Evolutionary conservation across 1,284 basidiomycete genomes (phyloP).

Genomic region (Cutaneotrichosporon mucoides): DNA sequence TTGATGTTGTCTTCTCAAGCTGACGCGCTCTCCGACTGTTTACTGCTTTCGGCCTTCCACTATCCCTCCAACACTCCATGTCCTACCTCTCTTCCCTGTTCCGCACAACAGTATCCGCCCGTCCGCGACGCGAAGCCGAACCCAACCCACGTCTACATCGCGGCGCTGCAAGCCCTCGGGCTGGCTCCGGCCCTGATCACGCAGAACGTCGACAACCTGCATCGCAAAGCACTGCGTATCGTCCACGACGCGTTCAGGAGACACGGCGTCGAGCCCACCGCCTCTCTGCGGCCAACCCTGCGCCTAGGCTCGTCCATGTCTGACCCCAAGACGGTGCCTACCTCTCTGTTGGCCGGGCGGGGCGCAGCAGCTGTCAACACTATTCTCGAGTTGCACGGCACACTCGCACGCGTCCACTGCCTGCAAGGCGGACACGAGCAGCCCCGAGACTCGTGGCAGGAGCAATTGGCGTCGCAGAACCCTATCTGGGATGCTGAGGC

Average conservation of each 20-base stretch:
- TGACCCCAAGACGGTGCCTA: background rate
- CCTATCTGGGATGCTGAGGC: conserved; percentile 72
- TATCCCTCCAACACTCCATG: no score
- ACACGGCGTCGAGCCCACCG: background rate
- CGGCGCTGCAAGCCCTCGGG: conserved; percentile 69
- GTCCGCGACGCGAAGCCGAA: conserved; percentile 76
- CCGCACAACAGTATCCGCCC: conserved; percentile 58
- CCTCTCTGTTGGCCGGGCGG: background rate
- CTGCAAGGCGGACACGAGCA: conserved; percentile 60
- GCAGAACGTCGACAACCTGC: conserved; percentile 85
- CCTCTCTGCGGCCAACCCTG: background rate
- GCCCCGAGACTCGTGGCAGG: conserved; percentile 68
- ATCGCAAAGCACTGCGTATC: conserved; percentile 63
- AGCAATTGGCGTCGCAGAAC: conserved; percentile 65
- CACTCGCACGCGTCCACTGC: conserved; percentile 75
- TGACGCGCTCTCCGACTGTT: no score
- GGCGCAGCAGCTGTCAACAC: conserved; percentile 3
- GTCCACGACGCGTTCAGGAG: conserved; percentile 17
- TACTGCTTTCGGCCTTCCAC: no score
- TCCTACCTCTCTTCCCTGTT: no score
- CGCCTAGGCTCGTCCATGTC: background rate
- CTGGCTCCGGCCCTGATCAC: conserved; percentile 69
- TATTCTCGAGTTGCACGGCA: conserved; percentile 84
- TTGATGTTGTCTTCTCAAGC: background rate
- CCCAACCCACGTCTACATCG: conserved; percentile 77